Conservation (phyloP, 2,329 filamentous ascomycete species). For the Pseudogymnoascus verrucosus region DNA sequence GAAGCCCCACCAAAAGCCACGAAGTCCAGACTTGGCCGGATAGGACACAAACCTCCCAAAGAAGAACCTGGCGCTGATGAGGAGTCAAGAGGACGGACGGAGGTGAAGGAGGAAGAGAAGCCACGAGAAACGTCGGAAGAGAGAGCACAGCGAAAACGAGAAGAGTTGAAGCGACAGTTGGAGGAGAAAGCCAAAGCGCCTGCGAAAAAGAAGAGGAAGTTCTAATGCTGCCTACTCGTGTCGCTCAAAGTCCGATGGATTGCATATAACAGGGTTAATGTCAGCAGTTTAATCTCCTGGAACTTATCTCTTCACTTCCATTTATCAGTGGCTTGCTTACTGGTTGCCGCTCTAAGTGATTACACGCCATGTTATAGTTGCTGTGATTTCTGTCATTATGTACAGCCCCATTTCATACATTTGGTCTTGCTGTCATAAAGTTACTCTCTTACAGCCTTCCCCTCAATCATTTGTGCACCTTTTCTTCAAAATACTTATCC, state of each 20-base stretch:
- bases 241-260: background rate
- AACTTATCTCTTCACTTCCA: background rate
- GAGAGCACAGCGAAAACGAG: slow-evolving; percentile 25
- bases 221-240: slow-evolving; percentile 17
- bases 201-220: slow-evolving; percentile 28
- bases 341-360: background rate
- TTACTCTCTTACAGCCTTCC: background rate
- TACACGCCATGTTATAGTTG: background rate
- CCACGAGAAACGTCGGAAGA: slow-evolving; percentile 24
- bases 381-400: background rate
- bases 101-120: slow-evolving; percentile 12
- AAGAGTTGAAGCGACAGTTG: slow-evolving; percentile 23
- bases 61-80: slow-evolving; percentile 16
- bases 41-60: slow-evolving; percentile 14
- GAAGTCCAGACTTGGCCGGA: slow-evolving; percentile 21
- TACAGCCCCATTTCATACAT: background rate
- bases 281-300: background rate
- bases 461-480: slow-evolving; percentile 22
- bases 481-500: slow-evolving; percentile 71
- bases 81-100: slow-evolving; percentile 14
- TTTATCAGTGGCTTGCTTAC: background rate
- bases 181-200: slow-evolving; percentile 26
- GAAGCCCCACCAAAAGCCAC: slow-evolving; percentile 11
- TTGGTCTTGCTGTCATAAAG: background rate
- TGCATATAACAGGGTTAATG: background rate